Percentiles rank a stretch among this genome's conserved stretches.
These are phyloP conservation scores for Syncephalastrum contaminatum DNA, from an alignment of 371 early-diverging fungal genomes.

Conservation along the genomic window DNA sequence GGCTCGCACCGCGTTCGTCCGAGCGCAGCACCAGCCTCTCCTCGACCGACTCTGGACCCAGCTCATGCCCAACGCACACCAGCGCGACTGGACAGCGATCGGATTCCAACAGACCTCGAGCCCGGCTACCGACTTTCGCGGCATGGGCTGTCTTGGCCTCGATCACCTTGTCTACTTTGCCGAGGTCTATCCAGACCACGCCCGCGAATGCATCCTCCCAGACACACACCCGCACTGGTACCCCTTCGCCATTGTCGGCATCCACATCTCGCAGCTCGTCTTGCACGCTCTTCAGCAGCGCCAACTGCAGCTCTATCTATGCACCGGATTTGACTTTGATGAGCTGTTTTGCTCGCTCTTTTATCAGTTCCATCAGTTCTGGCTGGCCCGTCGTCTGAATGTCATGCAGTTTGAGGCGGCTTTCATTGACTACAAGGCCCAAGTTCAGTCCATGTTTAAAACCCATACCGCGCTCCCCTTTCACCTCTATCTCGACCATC, in stretches of 20 bases:
- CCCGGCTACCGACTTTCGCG: constrained; percentile 87
- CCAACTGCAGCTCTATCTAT: constrained; percentile 62
- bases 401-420: too few relatives aligned
- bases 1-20: constrained; percentile 5
- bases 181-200: constrained; percentile 53
- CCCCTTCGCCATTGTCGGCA: constrained; percentile 82
- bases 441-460: too few relatives aligned
- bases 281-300: constrained; percentile 64
- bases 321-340: too few relatives aligned
- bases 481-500: too few relatives aligned
- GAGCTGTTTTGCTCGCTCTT: too few relatives aligned
- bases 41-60: too few relatives aligned
- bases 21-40: too few relatives aligned
- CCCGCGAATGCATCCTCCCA: constrained; percentile 11
- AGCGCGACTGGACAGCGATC: constrained; percentile 26
- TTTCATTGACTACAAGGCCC: too few relatives aligned
- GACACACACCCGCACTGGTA: constrained; percentile 61
- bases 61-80: too few relatives aligned
- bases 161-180: constrained; percentile 77
- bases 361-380: too few relatives aligned
- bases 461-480: too few relatives aligned
- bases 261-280: constrained; percentile 74
- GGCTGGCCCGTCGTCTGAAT: too few relatives aligned
- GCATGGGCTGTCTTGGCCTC: constrained; percentile 80
- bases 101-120: constrained; percentile 79